phyloP scores from a whole-genome alignment of 2,329 filamentous ascomycete species.

The Pseudogymnoascus sp. region DNA sequence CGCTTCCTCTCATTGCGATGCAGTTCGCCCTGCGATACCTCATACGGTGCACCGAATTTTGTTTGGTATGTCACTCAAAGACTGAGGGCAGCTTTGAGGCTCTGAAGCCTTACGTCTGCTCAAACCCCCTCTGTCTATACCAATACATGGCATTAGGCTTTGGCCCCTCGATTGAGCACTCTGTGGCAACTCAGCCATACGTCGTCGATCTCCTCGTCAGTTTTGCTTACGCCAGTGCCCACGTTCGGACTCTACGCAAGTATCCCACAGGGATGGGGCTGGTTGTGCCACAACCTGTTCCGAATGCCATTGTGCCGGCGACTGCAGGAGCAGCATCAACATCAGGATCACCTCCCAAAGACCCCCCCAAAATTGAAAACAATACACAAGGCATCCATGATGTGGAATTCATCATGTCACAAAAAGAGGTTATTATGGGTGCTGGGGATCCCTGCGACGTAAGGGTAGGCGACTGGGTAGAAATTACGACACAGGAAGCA shows the following conservation, averaged over 20 bases:
- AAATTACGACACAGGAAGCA: neutral
- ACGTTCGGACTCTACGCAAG: slow-evolving; percentile 23
- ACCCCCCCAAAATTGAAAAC: neutral
- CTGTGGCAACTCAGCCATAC: slow-evolving; percentile 68
- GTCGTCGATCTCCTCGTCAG: slow-evolving; percentile 79
- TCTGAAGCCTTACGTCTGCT: slow-evolving; percentile 73
- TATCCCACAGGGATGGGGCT: slow-evolving; percentile 29
- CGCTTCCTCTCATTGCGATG: slow-evolving; percentile 52
- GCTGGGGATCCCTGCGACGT: neutral
- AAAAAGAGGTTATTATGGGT: neutral
- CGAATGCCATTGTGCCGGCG: neutral
- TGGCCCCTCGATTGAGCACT: slow-evolving; percentile 76
- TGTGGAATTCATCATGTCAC: neutral
- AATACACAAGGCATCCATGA: neutral
- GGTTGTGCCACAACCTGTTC: slow-evolving; percentile 18
- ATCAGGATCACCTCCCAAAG: neutral
- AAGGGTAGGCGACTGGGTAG: neutral
- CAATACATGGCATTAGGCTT: slow-evolving; percentile 85
- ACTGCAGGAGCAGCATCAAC: neutral
- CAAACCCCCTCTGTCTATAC: slow-evolving; percentile 65
- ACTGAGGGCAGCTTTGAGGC: slow-evolving; percentile 55
- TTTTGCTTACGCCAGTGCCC: slow-evolving; percentile 58
- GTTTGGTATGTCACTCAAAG: slow-evolving; percentile 71
- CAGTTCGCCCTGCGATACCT: slow-evolving; percentile 73
- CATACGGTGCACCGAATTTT: slow-evolving; percentile 75